Conservation (phyloP, 371 early-diverging fungal genomes). For the Mortierella sp. region DNA sequence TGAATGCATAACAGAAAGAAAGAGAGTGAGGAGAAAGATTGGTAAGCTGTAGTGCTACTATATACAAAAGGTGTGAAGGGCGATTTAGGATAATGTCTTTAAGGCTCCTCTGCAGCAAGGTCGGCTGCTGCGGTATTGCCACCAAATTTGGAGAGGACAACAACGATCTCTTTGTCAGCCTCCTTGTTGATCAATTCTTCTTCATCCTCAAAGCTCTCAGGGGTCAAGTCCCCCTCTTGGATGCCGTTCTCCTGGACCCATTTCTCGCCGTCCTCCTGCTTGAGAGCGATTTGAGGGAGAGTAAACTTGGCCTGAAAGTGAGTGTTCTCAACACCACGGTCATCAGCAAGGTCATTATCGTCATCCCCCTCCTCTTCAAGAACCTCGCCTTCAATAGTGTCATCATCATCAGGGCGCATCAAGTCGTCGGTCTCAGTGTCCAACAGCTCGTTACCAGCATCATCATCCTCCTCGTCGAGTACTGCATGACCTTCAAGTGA, state of each 20-base stretch:
- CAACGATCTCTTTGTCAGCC: background rate
- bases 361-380: constrained; percentile 43
- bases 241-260: constrained; percentile 3
- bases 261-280: background rate
- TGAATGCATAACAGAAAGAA: too few relatives aligned
- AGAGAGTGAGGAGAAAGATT: background rate
- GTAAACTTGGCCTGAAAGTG: background rate
- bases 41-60: background rate
- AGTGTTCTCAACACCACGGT: background rate
- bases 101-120: constrained; percentile 7
- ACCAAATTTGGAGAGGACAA: background rate
- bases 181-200: background rate
- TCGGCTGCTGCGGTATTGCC: constrained; percentile 1
- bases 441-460: constrained; percentile 49
- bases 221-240: constrained; percentile 5
- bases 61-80: constrained; percentile 1
- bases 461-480: constrained; percentile 46
- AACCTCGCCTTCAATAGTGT: constrained; percentile 46
- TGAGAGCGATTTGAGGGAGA: background rate
- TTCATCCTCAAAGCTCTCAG: constrained; percentile 1
- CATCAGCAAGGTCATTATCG: constrained; percentile 5
- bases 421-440: constrained; percentile 38
- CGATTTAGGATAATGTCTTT: too few relatives aligned
- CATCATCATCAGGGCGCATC: constrained; percentile 38
- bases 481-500: constrained; percentile 22